These are phyloP conservation scores for Guyanaporus albipodus DNA, from an alignment of 768 basidiomycete genomes.

Conservation along the genomic window DNA sequence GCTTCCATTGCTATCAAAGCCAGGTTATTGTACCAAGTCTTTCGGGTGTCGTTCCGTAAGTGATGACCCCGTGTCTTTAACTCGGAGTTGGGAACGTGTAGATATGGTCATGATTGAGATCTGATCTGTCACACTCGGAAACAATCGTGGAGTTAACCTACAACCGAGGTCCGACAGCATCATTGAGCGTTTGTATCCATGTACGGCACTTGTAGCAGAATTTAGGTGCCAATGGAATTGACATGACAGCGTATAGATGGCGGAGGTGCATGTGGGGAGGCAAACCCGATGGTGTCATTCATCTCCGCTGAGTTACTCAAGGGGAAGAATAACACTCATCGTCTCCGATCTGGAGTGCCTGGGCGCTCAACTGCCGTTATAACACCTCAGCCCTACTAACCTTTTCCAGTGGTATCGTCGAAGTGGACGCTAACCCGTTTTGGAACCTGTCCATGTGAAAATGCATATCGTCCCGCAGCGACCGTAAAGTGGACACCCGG, in stretches of 20 bases:
- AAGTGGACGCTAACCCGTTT: not conserved
- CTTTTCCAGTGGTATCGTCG: not conserved
- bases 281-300: not conserved
- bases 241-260: not conserved
- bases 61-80: not conserved
- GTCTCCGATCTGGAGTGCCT: not conserved
- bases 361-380: constrained; percentile 5
- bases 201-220: not conserved
- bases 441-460: not conserved
- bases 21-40: not conserved
- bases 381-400: not conserved
- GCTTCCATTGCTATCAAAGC: constrained; percentile 13
- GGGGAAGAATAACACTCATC: not conserved
- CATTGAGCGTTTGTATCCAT: not conserved
- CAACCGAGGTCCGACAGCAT: not conserved
- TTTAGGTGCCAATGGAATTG: not conserved
- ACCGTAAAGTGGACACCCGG: not conserved
- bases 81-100: not conserved
- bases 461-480: not conserved
- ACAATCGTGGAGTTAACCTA: not conserved
- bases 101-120: not conserved
- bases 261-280: not conserved
- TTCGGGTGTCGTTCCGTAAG: constrained; percentile 4
- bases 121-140: not conserved
- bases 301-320: not conserved